phyloP scores from a whole-genome alignment of 768 basidiomycete species.

The Trametes sanguinea region DNA sequence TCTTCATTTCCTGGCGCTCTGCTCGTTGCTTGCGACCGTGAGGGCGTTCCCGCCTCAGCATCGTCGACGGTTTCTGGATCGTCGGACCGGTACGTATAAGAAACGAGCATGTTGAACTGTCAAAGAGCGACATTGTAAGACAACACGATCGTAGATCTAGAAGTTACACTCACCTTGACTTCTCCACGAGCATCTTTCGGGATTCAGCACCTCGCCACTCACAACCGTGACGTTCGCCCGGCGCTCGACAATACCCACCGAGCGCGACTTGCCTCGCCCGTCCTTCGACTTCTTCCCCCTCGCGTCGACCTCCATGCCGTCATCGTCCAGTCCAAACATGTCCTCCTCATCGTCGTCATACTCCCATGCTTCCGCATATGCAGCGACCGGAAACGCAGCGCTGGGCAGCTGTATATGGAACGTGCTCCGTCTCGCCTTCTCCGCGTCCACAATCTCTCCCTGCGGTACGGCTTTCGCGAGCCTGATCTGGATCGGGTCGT shows the following conservation, averaged over 20 bases:
- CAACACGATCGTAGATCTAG: background rate
- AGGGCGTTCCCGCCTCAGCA: slow-evolving; percentile 41
- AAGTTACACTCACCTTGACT: slow-evolving; percentile 62
- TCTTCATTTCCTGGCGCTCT: slow-evolving; percentile 77
- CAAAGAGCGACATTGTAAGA: background rate
- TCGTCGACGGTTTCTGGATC: slow-evolving; percentile 72
- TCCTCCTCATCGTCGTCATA: slow-evolving; percentile 88
- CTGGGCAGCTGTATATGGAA: slow-evolving; percentile 83
- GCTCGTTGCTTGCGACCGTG: slow-evolving; percentile 34
- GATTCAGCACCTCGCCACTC: slow-evolving; percentile 85
- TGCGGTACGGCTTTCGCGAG: slow-evolving; percentile 73
- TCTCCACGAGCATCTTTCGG: slow-evolving; percentile 76
- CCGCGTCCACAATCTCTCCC: slow-evolving; percentile 37
- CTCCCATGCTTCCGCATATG: slow-evolving; percentile 97
- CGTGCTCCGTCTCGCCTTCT: slow-evolving; percentile 66
- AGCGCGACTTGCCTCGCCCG: slow-evolving; percentile 49
- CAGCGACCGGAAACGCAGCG: slow-evolving; percentile 76
- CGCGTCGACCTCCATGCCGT: slow-evolving; percentile 36
- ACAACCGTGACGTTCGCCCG: slow-evolving; percentile 88
- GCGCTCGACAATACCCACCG: slow-evolving; percentile 83
- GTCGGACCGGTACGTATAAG: slow-evolving; percentile 93
- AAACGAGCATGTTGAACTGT: slow-evolving; percentile 92
- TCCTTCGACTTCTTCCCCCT: slow-evolving; percentile 47
- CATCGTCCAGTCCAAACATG: slow-evolving; percentile 65
- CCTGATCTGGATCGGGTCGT: slow-evolving; percentile 93